Conservation (phyloP, 495 filamentous ascomycete genomes). For the Aspergillus ostianus region DNA sequence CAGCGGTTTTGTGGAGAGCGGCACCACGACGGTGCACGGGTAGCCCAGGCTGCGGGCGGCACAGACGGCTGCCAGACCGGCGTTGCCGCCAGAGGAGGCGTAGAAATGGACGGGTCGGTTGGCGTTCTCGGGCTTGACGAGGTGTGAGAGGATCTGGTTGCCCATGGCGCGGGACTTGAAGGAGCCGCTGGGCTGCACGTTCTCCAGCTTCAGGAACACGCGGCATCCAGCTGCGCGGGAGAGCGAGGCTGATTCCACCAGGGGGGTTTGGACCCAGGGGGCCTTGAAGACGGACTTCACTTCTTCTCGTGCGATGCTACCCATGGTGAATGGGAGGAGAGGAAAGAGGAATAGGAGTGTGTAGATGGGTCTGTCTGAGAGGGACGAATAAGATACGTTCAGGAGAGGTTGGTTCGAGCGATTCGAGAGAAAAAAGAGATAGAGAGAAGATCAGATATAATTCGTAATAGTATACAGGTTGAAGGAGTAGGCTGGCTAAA, state of each 20-base stretch:
- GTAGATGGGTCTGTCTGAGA: neutral
- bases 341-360: neutral
- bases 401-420: neutral
- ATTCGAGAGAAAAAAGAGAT: neutral
- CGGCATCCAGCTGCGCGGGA: slow-evolving; percentile 72
- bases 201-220: slow-evolving; percentile 91
- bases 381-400: neutral
- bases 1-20: slow-evolving; percentile 59
- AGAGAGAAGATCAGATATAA: neutral
- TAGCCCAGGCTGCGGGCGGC: slow-evolving; percentile 68
- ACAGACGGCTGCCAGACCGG: slow-evolving; percentile 84
- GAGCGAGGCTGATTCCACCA: slow-evolving; percentile 64
- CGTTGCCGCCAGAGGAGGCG: slow-evolving; percentile 85
- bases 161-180: slow-evolving; percentile 95
- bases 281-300: slow-evolving; percentile 28
- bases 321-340: slow-evolving; percentile 20
- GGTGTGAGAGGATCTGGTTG: slow-evolving; percentile 65
- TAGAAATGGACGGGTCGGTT: slow-evolving; percentile 69
- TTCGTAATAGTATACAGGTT: neutral
- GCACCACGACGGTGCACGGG: slow-evolving; percentile 80
- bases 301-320: slow-evolving; percentile 25
- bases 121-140: slow-evolving; percentile 41
- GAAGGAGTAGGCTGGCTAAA: neutral
- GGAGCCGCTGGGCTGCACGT: slow-evolving; percentile 86
- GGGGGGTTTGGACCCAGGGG: slow-evolving; percentile 72